phyloP scores from a whole-genome alignment of 116 monocot species.

The Cymodocea nodosa region DNA sequence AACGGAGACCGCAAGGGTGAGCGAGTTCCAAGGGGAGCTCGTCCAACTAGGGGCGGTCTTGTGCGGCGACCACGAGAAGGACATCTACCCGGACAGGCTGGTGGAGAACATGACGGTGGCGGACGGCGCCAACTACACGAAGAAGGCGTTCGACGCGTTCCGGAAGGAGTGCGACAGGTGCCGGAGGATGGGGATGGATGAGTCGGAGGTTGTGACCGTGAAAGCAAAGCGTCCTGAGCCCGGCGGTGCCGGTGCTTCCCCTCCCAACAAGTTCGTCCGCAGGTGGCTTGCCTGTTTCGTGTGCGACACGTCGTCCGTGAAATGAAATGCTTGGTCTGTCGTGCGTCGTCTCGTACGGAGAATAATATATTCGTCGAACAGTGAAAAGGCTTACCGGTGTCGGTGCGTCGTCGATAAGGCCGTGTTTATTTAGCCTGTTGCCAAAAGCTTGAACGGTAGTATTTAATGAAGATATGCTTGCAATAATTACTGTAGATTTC shows the following conservation, averaged over 20 bases:
- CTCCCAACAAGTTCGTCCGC: constrained; percentile 11
- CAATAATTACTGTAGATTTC: no score
- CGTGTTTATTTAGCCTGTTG: no score
- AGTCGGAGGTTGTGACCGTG: constrained; percentile 28
- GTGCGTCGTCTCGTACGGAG: no score
- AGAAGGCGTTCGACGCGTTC: constrained; percentile 40
- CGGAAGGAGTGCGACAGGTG: constrained; percentile 34
- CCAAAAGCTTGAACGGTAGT: no score
- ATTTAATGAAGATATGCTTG: no score
- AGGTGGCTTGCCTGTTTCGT: constrained; percentile 41
- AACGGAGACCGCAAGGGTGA: constrained; percentile 20
- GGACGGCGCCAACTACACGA: constrained; percentile 41
- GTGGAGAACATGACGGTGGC: constrained; percentile 64
- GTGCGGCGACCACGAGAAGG: constrained; percentile 55
- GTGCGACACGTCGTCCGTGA: constrained; percentile 8
- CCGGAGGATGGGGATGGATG: constrained; percentile 35
- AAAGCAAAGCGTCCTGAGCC: background rate
- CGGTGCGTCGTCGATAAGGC: no score
- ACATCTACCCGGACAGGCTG: constrained; percentile 37
- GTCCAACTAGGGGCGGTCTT: constrained; percentile 67
- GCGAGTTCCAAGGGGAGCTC: constrained; percentile 71
- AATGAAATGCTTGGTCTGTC: no score
- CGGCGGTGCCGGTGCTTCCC: background rate
- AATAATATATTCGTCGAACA: no score
- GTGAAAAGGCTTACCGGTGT: no score